Evolutionary conservation across 192 early-diverging fungal species (phyloP), one percentile per base, ranked within the genome.

Genomic region (Backusella psychrophila): DNA sequence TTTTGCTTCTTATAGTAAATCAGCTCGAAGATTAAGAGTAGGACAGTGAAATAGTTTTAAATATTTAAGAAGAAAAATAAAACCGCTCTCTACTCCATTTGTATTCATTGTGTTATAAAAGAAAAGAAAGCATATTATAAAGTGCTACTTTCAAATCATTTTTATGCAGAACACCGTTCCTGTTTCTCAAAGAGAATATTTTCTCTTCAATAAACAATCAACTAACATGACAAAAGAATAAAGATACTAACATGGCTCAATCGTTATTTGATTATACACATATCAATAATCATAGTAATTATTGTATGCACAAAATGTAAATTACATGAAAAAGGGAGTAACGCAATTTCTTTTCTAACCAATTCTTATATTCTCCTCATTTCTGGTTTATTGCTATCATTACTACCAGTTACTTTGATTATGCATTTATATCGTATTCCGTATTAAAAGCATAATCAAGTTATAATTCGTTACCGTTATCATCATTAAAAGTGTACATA

Each of bases 1-100:
- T 14, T 63, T 63, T 63, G 56, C 56, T 63, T 63, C 56, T 63
- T 63, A 29, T 63, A 63, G 56, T 63, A 63, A 63, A 63, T 63
- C 56, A 63, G 56, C 56, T 63, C 56, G 56, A 63, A 63, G n/a
- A 63, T 63, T 11, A 29, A 63, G 56, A 63, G 56, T 63, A 63
- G 56, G 56, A 63, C 56, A 63, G 56, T 63, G 23, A 63, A 63
- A 53, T 39, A 9, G 38, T 39, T 11, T 11, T 11, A 39, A 39
- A 39, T 39, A 39, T 12, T 39, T 8, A 39, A 39, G 38, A 39
- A 39, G 11, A 39, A 49, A 49, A n/a, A 49, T 44, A 44, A 17
- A 17, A n/a, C 42, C 14, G 42, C 42, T 49, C 17, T 49, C 46
- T 49, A 49, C 46, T 49, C 19, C 46, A 49, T 49, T 49, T 49